phyloP scores from a whole-genome alignment of 345 rosid species.

The Dipteronia dyeriana region DNA sequence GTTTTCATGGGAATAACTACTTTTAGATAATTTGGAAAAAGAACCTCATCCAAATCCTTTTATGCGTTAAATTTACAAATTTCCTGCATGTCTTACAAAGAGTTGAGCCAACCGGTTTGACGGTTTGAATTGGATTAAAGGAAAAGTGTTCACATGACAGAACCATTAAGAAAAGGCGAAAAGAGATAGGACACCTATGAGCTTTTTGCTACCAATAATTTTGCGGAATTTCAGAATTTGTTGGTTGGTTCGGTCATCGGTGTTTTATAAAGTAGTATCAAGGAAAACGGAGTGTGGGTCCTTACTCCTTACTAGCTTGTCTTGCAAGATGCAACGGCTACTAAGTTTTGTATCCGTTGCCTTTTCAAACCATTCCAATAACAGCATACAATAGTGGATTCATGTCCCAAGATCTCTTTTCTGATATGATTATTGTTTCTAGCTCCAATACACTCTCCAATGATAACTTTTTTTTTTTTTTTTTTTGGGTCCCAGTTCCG shows the following conservation, averaged over 20 bases:
- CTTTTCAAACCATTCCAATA: neutral
- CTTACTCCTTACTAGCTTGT: neutral
- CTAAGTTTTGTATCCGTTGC: neutral
- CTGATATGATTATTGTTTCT: neutral
- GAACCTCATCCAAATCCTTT: too few relatives aligned
- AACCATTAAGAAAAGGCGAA: neutral
- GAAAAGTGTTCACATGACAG: neutral
- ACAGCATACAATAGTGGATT: too few relatives aligned
- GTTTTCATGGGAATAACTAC: too few relatives aligned
- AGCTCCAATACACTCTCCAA: neutral
- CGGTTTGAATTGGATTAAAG: neutral
- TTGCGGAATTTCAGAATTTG: too few relatives aligned
- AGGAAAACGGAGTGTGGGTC: neutral
- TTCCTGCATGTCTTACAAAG: too few relatives aligned
- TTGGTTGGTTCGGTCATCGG: neutral
- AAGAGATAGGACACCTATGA: neutral
- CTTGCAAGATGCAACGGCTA: constrained; percentile 1
- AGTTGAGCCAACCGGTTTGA: too few relatives aligned
- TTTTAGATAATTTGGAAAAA: too few relatives aligned
- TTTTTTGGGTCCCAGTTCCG: too few relatives aligned
- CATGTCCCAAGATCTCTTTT: neutral
- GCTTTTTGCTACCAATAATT: neutral
- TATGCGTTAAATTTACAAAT: too few relatives aligned
- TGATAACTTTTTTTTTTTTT: too few relatives aligned
- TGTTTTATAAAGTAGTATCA: neutral